Conservation (phyloP, 1,139 yeast genomes). For the Ashbya aceris region DNA sequence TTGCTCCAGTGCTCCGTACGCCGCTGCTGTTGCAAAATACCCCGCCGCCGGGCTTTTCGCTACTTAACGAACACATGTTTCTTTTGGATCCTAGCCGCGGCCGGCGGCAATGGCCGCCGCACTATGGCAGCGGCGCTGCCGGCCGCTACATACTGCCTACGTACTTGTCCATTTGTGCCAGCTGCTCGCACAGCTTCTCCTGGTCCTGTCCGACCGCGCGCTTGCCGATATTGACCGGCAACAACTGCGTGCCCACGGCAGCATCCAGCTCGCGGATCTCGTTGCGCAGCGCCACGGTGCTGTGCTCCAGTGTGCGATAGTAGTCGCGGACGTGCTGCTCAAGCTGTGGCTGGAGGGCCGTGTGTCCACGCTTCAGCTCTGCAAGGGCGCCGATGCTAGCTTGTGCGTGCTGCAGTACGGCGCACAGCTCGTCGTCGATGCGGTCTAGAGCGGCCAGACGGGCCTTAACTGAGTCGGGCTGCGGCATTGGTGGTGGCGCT, state of each 20-base stretch:
- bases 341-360: constrained; percentile 22
- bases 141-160: neutral
- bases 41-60: too few species aligned
- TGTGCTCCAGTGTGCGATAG: constrained; percentile 19
- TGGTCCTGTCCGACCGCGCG: constrained; percentile 28
- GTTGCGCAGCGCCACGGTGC: constrained; percentile 17
- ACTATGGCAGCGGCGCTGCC: too few species aligned
- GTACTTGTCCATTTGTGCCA: constrained; percentile 9
- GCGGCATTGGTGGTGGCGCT: constrained; percentile 10
- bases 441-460: constrained; percentile 32
- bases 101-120: too few species aligned
- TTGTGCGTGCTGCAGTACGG: constrained; percentile 34
- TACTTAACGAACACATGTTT: too few species aligned
- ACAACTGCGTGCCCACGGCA: constrained; percentile 23
- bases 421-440: constrained; percentile 33
- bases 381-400: constrained; percentile 31
- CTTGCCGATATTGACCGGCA: constrained; percentile 27
- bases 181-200: constrained; percentile 25
- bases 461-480: constrained; percentile 32
- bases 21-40: too few species aligned
- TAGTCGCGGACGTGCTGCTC: constrained; percentile 22
- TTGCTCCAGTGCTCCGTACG: too few species aligned
- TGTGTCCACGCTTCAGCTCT: constrained; percentile 26
- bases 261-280: constrained; percentile 27
- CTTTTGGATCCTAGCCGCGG: too few species aligned